Evolutionary conservation across 1,284 basidiomycete species (phyloP).

Genomic region (Heterobasidion annosum): DNA sequence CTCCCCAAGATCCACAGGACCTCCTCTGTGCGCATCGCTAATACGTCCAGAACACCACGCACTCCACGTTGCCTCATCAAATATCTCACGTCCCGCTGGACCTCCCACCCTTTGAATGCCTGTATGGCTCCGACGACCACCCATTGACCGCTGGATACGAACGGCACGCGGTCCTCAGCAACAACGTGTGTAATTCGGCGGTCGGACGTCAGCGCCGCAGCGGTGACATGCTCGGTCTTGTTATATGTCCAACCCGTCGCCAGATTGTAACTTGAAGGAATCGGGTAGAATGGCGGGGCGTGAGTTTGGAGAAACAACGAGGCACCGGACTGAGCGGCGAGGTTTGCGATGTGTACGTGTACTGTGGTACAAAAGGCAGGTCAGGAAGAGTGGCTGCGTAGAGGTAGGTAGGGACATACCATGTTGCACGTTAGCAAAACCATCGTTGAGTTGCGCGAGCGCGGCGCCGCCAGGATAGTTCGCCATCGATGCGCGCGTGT

Average conservation of each 20-base stretch:
- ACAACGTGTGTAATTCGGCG: constrained; percentile 53
- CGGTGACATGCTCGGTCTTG: constrained; percentile 64
- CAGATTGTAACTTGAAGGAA: constrained; percentile 9
- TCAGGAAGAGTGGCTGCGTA: neutral
- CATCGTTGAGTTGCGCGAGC: constrained; percentile 51
- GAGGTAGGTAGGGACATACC: constrained; percentile 16
- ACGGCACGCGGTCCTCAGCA: constrained; percentile 24
- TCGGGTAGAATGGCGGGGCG: constrained; percentile 36
- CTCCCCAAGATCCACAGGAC: constrained; percentile 46
- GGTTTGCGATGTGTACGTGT: constrained; percentile 72
- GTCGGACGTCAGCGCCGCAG: constrained; percentile 28
- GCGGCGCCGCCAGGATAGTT: constrained; percentile 94
- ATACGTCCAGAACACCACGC: constrained; percentile 17
- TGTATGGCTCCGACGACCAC: constrained; percentile 30
- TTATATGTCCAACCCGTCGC: constrained; percentile 55
- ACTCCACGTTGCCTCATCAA: constrained; percentile 12
- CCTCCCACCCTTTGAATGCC: constrained; percentile 41
- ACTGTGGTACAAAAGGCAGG: constrained; percentile 19
- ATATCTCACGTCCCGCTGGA: constrained; percentile 16
- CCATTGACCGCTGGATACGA: constrained; percentile 23
- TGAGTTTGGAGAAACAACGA: constrained; percentile 80
- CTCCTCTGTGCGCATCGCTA: constrained; percentile 33
- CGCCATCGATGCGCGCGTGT: constrained; percentile 49
- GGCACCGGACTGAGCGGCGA: constrained; percentile 86
- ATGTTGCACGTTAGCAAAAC: constrained; percentile 24